Base-by-base conservation (phyloP, 257 asterid genomes). In the Salvia miltiorrhiza region DNA sequence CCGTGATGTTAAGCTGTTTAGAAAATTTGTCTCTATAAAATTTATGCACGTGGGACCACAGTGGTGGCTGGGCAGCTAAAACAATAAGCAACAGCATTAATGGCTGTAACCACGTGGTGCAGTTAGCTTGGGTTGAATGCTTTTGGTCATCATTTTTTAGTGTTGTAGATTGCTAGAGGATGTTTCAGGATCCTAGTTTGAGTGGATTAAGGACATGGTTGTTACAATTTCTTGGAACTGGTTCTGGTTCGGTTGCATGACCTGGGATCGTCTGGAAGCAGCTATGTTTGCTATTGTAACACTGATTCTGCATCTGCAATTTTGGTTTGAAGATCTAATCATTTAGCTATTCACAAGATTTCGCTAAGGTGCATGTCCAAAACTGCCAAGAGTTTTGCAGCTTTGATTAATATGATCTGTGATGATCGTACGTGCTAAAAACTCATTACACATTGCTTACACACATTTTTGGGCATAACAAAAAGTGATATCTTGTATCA, bases 101-200 rank as follows among this genome's bases (percentile, higher is more conserved):
- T 69, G 41, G 63, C 48, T 41, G 63, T 67, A 45, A 60, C 64
- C 11, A 43, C 8, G 17, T 67, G 44, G 50, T 67, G 48, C 26
- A 11, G 28, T 28, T 35, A 47, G 39, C 45, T 35, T 39, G 35
- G 48, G 54, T 16, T 2, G 58, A 26, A 19, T 30, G 21, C 26
- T 76, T 45, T 37, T 56, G n/a, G 21, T 21, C 48, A 33, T 69
- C 59, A 63, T 21, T 40, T 60, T 32, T 28, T 43, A 50, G 4
- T 67, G 45, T 23, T 8, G 8, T 57, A 4, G 19, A 7, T 52
- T 64, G 52, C 23, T 45, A 59, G 23, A n/a, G 67, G 59, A 33
- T 70, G 50, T 47, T 45, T 58, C 63, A 33, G 21, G n/a, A 28
- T 8, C 44, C 23, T 63, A 50, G 17, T 43, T 30, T 41, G 47